Evolutionary conservation across 129 eudicot genomes (phyloP).

Genomic region (Arctium lappa): DNA sequence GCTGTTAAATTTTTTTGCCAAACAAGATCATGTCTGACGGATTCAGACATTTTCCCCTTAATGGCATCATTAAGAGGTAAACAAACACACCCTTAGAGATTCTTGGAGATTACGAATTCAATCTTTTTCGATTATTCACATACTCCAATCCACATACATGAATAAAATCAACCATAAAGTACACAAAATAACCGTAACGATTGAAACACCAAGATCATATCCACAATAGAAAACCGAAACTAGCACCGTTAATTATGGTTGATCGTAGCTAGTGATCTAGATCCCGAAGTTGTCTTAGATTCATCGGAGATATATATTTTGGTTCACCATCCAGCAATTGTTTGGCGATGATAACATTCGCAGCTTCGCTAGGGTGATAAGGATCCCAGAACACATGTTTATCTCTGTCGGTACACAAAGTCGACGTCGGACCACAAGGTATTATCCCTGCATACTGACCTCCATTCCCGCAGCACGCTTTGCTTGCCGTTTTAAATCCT

Average conservation of each 20-base stretch:
- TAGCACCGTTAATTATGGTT: not conserved
- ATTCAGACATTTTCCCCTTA: no score
- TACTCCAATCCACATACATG: slow-evolving; percentile 16
- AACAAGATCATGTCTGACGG: no score
- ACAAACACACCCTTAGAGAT: no score
- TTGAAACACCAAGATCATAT: slow-evolving; percentile 4
- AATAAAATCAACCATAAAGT: slow-evolving; percentile 24
- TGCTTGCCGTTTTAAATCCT: slow-evolving; percentile 80
- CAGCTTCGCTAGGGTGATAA: slow-evolving; percentile 97
- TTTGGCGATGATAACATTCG: slow-evolving; percentile 72
- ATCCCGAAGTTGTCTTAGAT: slow-evolving; percentile 73
- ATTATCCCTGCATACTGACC: slow-evolving; percentile 91
- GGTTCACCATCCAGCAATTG: slow-evolving; percentile 70
- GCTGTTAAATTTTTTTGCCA: no score
- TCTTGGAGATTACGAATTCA: not conserved
- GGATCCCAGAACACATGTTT: slow-evolving; percentile 99
- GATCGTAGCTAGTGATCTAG: slow-evolving; percentile 26
- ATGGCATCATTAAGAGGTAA: no score
- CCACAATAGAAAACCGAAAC: slow-evolving; percentile 14
- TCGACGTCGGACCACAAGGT: slow-evolving; percentile 94
- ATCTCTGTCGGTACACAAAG: slow-evolving; percentile 75
- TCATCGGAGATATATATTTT: slow-evolving; percentile 76
- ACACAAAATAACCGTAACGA: slow-evolving; percentile 6
- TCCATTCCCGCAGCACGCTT: slow-evolving; percentile 94
- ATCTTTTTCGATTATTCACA: slow-evolving; percentile 11